Evolutionary conservation across 139 green algal genomes (phyloP).

Genomic region (Volvox africanus): DNA sequence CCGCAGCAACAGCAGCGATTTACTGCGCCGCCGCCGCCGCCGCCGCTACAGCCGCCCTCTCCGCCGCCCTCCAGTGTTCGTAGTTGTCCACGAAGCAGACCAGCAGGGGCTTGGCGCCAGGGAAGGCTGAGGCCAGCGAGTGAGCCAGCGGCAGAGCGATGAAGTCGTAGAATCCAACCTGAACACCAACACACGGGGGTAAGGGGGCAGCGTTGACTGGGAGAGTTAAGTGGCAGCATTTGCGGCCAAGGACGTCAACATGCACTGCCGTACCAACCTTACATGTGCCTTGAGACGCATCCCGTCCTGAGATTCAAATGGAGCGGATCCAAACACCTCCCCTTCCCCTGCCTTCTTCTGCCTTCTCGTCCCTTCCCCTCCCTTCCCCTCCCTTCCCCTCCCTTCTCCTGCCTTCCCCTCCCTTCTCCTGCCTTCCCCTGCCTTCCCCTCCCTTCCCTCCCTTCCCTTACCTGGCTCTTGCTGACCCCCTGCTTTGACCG

Average conservation of each 20-base stretch:
- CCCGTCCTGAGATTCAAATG: neutral
- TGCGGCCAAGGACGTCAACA: neutral
- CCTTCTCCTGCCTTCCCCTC: slow-evolving; percentile 22
- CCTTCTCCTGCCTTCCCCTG: too few relatives aligned
- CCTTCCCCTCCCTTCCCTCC: neutral
- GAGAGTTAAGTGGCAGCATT: neutral
- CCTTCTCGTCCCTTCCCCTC: too few relatives aligned
- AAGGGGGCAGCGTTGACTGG: neutral
- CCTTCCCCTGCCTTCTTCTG: too few relatives aligned
- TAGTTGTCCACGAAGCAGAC: slow-evolving; percentile 20
- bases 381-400: neutral
- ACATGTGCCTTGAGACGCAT: neutral
- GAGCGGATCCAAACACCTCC: neutral
- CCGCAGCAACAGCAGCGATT: neutral
- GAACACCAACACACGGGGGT: neutral
- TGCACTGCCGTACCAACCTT: neutral
- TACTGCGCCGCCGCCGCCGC: neutral
- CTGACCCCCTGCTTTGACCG: slow-evolving; percentile 55
- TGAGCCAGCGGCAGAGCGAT: slow-evolving; percentile 23
- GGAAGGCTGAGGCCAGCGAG: slow-evolving; percentile 27
- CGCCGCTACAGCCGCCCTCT: neutral
- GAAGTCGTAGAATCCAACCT: slow-evolving; percentile 53
- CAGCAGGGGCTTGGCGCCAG: slow-evolving; percentile 5
- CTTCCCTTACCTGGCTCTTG: slow-evolving; percentile 52
- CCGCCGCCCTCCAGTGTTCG: slow-evolving; percentile 30